Evolutionary conservation across 768 basidiomycete species (phyloP), one percentile per base, ranked within the genome.

Genomic region (Asterophora parasitica): DNA sequence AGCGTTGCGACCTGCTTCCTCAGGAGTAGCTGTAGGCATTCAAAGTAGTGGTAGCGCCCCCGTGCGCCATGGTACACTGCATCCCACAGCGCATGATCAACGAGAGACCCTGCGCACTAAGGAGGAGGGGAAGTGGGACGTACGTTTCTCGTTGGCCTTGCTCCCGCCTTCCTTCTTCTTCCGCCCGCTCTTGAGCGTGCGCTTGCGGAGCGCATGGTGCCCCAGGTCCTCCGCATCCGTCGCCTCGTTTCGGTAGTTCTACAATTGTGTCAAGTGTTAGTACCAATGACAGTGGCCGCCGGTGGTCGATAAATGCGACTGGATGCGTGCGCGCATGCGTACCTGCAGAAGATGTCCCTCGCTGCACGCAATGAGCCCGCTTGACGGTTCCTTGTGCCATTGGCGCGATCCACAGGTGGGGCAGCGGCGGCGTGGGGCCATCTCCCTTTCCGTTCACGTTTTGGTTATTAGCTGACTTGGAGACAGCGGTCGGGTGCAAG

Each of bases 341-440:
- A 91, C 92, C 77, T 91, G 88, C 26, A 92, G 76, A 50, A 95
- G 79, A 64, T 96, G 93, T 8, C 93, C 93, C 60, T 96, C 93
- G 54, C 83, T 87, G 65, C 93, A 96, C 1, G 85, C 83, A 35
- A 93, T 77, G 35, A 86, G 72, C 1, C 93, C 93, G 30, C 83
- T 86, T 0, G 82, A 76, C 9, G 82, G 79, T 50, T 92, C 89
- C 60, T 90, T 93, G 58, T 88, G 82, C 92, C 92, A 96, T 62
- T 85, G 79, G 42, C 78, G 80, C 17, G 92, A 93, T 7, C 87
- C 82, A 60, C 93, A 96, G 16, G 84, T 76, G 0, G 79, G 73
- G 60, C 92, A 95, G 36, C 79, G 77, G 53, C 72, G 74, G 45
- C 80, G 76, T 12, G 75, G 78, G 3, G 81, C 76, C 85, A 87